These are phyloP conservation scores for Metschnikowia lunata DNA, from an alignment of 805 yeast genomes.

Conservation along the genomic window DNA sequence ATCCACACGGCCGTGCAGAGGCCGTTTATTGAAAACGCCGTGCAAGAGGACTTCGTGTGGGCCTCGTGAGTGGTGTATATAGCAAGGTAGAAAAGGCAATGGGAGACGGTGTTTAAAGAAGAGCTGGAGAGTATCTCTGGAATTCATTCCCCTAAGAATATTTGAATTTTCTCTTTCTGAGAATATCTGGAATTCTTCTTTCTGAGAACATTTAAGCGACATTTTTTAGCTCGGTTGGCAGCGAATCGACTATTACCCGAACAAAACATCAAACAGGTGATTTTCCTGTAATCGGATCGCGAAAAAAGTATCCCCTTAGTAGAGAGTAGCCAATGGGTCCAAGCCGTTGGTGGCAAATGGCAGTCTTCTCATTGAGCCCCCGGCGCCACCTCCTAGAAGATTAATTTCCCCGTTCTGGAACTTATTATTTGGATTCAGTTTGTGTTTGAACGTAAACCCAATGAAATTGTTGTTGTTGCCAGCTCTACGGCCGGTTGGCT, in stretches of 20 bases:
- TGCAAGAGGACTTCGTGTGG: constrained; percentile 61
- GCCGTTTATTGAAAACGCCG: constrained; percentile 41
- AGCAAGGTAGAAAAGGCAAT: background rate
- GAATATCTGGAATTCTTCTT: too few relatives aligned
- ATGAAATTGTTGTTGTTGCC: constrained; percentile 54
- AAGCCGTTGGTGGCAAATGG: constrained; percentile 24
- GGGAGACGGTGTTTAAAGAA: background rate
- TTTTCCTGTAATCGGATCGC: too few relatives aligned
- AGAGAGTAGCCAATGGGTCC: constrained; percentile 43
- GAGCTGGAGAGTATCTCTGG: too few relatives aligned
- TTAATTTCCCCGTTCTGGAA: constrained; percentile 36
- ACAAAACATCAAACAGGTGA: too few relatives aligned
- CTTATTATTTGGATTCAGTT: constrained; percentile 51
- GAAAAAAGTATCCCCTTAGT: constrained; percentile 14
- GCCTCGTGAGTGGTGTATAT: constrained; percentile 14
- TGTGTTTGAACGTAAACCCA: constrained; percentile 95
- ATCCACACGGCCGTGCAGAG: constrained; percentile 45
- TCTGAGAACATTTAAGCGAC: too few relatives aligned
- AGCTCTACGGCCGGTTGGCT: constrained; percentile 50
- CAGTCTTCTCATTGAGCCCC: constrained; percentile 12
- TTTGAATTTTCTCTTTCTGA: too few relatives aligned
- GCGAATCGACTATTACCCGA: too few relatives aligned
- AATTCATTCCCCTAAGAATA: too few relatives aligned
- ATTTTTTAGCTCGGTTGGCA: too few relatives aligned
- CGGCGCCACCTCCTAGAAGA: constrained; percentile 27